Evolutionary conservation across 352 stramenopile species (phyloP), one percentile per base, ranked within the genome.

Genomic region (Phytophthora megakarya): DNA sequence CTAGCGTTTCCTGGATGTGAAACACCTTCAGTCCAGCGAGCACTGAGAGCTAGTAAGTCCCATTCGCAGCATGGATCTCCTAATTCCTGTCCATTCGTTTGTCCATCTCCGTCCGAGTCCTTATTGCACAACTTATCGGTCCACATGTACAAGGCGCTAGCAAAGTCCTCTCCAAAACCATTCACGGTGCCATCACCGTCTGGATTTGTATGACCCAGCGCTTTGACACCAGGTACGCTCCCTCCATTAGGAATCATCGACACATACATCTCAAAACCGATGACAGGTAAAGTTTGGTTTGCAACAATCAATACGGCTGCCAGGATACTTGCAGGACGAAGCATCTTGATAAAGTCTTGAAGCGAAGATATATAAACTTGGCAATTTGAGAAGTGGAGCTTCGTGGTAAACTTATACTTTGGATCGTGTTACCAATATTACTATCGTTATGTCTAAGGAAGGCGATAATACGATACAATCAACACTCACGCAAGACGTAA

Each of bases 81-180:
- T 1, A 96, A 73, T 62, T 96, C 88, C 61, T 94, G 66, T 26
- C 88, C 88, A 66, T 96, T 95, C 19, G 84, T 94, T 18, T 84
- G 72, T 0, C 87, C 88, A 58, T 96, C 88, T 9, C 80, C 77
- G 48, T 96, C 88, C 47, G 73, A 89, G 64, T 96, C 88, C 13
- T 73, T 46, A 44, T 90, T n/a, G 53, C 85, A 93, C n/a, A 93
- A 72, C 18, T 61, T 59, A 9, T 48, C 60, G 13, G 76, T 79
- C 76, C 78, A 86, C 21, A 23, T 32, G 3, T 59, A 26, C 11
- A 21, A 50, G 21, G 39, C 49, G 6, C 22, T 57, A 1, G 4
- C 38, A 22, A 71, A 71, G 26, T 55, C 44, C 2, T 50, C 33
- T 21, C 63, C 63, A 19, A 67, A 71, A 12, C 73, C 30, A 45